phyloP scores from a whole-genome alignment of 768 basidiomycete species.

The Boletus tylopilopsis region DNA sequence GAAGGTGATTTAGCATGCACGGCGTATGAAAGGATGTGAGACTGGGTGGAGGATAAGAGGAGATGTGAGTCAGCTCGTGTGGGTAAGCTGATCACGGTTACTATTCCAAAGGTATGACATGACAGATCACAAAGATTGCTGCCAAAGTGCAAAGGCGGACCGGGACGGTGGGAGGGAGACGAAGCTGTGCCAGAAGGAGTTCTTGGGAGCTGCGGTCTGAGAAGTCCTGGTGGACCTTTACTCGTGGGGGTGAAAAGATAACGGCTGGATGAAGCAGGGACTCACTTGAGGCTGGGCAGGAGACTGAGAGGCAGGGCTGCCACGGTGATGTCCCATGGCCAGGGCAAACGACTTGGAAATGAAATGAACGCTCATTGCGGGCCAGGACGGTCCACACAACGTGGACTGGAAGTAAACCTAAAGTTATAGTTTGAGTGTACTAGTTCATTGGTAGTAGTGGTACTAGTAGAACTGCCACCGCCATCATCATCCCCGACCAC shows the following conservation, averaged over 20 bases:
- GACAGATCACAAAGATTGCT: slow-evolving; percentile 22
- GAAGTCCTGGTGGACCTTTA: slow-evolving; percentile 23
- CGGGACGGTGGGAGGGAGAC: slow-evolving; percentile 20
- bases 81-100: slow-evolving; percentile 22
- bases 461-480: not conserved
- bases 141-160: slow-evolving; percentile 10
- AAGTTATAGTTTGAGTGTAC: slow-evolving; percentile 9
- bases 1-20: no score
- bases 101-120: slow-evolving; percentile 19
- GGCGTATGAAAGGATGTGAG: not conserved
- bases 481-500: no score
- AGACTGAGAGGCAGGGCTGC: slow-evolving; percentile 11
- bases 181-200: slow-evolving; percentile 23
- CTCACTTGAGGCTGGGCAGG: slow-evolving; percentile 4
- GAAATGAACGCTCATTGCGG: slow-evolving; percentile 24
- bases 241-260: slow-evolving; percentile 24
- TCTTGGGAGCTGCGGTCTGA: slow-evolving; percentile 20
- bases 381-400: slow-evolving; percentile 15
- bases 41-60: slow-evolving; percentile 13
- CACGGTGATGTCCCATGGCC: slow-evolving; percentile 27
- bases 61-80: slow-evolving; percentile 13
- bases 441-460: no score
- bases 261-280: slow-evolving; percentile 14
- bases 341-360: slow-evolving; percentile 6
- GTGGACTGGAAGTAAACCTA: slow-evolving; percentile 21